phyloP scores from a whole-genome alignment of 2,329 filamentous ascomycete genomes.

The Phialocephala sp. region DNA sequence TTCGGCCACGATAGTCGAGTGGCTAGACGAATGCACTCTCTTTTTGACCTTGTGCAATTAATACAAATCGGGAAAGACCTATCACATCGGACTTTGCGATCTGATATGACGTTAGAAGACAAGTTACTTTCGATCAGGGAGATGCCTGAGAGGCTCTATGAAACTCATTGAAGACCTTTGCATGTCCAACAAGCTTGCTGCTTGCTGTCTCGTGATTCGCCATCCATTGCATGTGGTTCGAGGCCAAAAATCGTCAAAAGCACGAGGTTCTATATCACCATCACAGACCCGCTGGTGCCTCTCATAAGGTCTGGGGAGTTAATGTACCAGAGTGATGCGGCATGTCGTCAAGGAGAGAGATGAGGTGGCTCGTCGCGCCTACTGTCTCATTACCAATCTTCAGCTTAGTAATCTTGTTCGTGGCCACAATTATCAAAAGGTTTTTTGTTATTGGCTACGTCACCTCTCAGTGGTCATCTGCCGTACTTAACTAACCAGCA shows the following conservation, averaged over 20 bases:
- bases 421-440: no score
- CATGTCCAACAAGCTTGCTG: slow-evolving; percentile 19
- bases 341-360: no score
- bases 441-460: no score
- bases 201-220: slow-evolving; percentile 7
- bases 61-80: slow-evolving; percentile 19
- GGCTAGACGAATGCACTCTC: slow-evolving; percentile 16
- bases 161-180: slow-evolving; percentile 17
- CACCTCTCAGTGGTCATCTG: no score
- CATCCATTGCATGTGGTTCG: slow-evolving; percentile 11
- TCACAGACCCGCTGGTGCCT: no score
- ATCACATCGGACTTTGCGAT: slow-evolving; percentile 24
- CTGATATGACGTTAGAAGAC: slow-evolving; percentile 14
- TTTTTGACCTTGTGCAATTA: slow-evolving; percentile 20
- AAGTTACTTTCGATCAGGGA: neutral
- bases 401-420: no score
- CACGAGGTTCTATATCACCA: no score
- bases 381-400: no score
- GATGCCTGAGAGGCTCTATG: slow-evolving; percentile 10
- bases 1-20: slow-evolving; percentile 21
- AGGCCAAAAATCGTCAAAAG: neutral
- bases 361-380: no score
- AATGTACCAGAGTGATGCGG: no score
- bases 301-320: no score
- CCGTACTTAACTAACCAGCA: no score